Evolutionary conservation across 257 asterid species (phyloP).

Genomic region (Scutellaria minor): DNA sequence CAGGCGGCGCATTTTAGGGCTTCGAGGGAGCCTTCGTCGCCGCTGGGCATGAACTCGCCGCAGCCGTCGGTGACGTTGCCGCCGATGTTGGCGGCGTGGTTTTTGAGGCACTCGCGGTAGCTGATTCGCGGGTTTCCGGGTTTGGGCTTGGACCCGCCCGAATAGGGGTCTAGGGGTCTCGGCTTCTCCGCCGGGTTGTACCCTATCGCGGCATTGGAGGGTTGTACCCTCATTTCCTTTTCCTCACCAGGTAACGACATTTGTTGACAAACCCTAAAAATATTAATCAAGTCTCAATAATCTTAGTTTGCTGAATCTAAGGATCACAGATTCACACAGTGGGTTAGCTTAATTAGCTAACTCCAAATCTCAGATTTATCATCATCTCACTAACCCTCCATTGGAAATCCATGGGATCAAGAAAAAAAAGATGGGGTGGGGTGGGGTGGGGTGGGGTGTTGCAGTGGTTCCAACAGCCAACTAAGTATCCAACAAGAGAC

Average conservation of each 20-base stretch:
- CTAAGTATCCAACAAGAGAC: conserved; percentile 88
- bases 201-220: conserved; percentile 26
- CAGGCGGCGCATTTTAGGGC: conserved; percentile 97
- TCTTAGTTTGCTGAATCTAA: background rate
- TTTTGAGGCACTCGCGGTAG: conserved; percentile 85
- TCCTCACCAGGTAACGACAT: conserved; percentile 61
- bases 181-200: conserved; percentile 34
- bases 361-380: conserved; percentile 7
- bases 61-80: conserved; percentile 96
- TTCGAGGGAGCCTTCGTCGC: conserved; percentile 82
- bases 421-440: conserved; percentile 4
- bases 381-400: too few relatives aligned
- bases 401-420: too few relatives aligned
- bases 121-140: conserved; percentile 35
- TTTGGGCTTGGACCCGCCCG: conserved; percentile 53
- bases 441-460: conserved; percentile 44
- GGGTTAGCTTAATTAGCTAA: background rate
- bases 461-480: conserved; percentile 76
- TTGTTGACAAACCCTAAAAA: conserved; percentile 34
- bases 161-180: conserved; percentile 39
- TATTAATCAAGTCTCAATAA: background rate
- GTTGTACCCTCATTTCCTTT: conserved; percentile 47
- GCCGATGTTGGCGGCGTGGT: conserved; percentile 89
- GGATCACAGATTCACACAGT: background rate
- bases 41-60: conserved; percentile 96